Evolutionary conservation across 1,284 basidiomycete genomes (phyloP).

Genomic region (Violaceomyces palustris): DNA sequence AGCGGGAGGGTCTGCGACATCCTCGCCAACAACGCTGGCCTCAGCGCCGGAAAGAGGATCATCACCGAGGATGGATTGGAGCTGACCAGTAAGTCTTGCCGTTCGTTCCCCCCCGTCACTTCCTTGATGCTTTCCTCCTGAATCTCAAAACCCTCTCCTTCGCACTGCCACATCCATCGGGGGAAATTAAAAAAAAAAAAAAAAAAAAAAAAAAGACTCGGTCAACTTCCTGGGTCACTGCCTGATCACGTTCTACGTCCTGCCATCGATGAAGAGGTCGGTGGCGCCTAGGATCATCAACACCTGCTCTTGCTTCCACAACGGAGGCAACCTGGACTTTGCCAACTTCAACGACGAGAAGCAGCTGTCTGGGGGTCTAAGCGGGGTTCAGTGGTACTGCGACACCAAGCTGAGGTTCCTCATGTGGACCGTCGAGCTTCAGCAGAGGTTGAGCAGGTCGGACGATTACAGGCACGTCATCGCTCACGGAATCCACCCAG

Average conservation of each 20-base stretch:
- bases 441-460: slow-evolving; percentile 24
- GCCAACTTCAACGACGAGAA: slow-evolving; percentile 39
- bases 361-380: slow-evolving; percentile 7
- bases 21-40: slow-evolving; percentile 36
- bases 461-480: slow-evolving; percentile 37
- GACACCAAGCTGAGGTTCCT: slow-evolving; percentile 33
- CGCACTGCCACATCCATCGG: not conserved
- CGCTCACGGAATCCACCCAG: slow-evolving; percentile 36
- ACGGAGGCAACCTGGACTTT: slow-evolving; percentile 34
- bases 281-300: slow-evolving; percentile 34
- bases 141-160: no score
- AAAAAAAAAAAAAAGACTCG: no score
- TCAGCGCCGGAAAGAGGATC: slow-evolving; percentile 4
- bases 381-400: slow-evolving; percentile 35
- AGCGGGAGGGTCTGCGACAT: slow-evolving; percentile 23
- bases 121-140: no score
- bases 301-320: slow-evolving; percentile 39
- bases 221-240: slow-evolving; percentile 38
- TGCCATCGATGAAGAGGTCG: slow-evolving; percentile 23
- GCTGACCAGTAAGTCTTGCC: slow-evolving; percentile 10
- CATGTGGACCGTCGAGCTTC: slow-evolving; percentile 42
- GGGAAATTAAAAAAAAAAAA: no score
- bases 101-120: no score
- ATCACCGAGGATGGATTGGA: slow-evolving; percentile 42
- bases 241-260: slow-evolving; percentile 32